Base-by-base conservation (phyloP, 78 protist species). In the Tieghemostelium lacteum region DNA sequence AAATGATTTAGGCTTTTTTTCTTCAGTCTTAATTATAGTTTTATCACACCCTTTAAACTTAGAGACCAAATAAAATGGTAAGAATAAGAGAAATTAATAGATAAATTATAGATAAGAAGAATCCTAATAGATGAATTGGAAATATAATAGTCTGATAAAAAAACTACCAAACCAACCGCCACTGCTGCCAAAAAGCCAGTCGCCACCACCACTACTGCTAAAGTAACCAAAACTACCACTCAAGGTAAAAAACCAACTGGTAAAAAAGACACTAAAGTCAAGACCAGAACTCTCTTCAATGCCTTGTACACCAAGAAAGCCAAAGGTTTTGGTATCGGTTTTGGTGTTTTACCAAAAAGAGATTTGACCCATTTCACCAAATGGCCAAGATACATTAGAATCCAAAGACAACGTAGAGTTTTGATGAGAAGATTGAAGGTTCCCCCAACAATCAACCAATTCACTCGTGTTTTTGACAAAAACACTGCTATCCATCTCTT, bases 401-500 rank as follows among this genome's bases (percentile, higher is more conserved):
- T 98, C 62, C 99, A 98, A 93, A 93, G 99, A 62, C 98, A 97
- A 95, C n/a, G 92, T n/a, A 31, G 92, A 36, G 93, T 99, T 60
- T 93, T 99, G 49, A 12, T 86, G 69, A 61, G 95, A 94, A 92
- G 99, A 55, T 94, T 99, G 31, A 95, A 95, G 96, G 97, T 98
- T 40, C 99, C 99, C 14, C 99, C 99, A 4, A 63, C 98, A 29
- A 54, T 99, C 93, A 96, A 97, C 96, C 99, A 97, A 88, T 99
- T 99, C 97, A 92, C 86, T 95, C 31, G 93, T 64, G 74, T 96
- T n/a, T 86, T 97, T 19, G 98, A 97, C 94, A 96, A 95, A 96
- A 69, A 86, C 71, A 73, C 80, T 58, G 96, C 95, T 45, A 60
- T 54, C 67, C 58, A 86, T 16, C 33, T 98, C 22, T 95, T 96